phyloP scores from a whole-genome alignment of 2,329 filamentous ascomycete species.

The Ophiostoma quercus region DNA sequence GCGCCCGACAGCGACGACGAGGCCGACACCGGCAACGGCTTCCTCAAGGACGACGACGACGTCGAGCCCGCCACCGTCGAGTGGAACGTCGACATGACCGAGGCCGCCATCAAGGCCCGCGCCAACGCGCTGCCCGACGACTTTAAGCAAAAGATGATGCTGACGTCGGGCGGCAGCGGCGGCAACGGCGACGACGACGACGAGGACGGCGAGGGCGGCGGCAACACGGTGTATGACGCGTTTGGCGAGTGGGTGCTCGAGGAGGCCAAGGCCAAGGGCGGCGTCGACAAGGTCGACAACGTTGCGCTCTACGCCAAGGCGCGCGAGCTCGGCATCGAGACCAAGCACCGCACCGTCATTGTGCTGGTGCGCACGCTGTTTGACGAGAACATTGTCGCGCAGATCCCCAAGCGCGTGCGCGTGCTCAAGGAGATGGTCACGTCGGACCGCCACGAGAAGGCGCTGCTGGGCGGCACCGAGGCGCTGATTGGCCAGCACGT shows the following conservation, averaged over 20 bases:
- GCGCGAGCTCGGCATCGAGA: constrained; percentile 89
- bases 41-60: constrained; percentile 42
- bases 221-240: constrained; percentile 76
- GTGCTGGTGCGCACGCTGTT: constrained; percentile 94
- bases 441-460: constrained; percentile 91
- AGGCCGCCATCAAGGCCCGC: constrained; percentile 89
- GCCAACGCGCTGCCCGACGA: constrained; percentile 89
- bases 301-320: constrained; percentile 94
- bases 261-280: constrained; percentile 65
- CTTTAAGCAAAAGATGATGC: constrained; percentile 84
- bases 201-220: constrained; percentile 70
- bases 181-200: constrained; percentile 67
- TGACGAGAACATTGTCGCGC: constrained; percentile 79
- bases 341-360: constrained; percentile 86
- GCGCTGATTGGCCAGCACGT: constrained; percentile 70
- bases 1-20: constrained; percentile 60
- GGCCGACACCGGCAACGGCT: constrained; percentile 33
- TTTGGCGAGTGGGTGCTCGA: constrained; percentile 88
- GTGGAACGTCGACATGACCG: constrained; percentile 96
- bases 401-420: constrained; percentile 75
- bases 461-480: constrained; percentile 90
- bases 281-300: constrained; percentile 75
- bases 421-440: constrained; percentile 92
- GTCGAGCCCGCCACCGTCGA: constrained; percentile 70
- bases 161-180: constrained; percentile 56